These are phyloP conservation scores for Phytopythium montanum DNA, from an alignment of 352 stramenopile species.

Conservation along the genomic window DNA sequence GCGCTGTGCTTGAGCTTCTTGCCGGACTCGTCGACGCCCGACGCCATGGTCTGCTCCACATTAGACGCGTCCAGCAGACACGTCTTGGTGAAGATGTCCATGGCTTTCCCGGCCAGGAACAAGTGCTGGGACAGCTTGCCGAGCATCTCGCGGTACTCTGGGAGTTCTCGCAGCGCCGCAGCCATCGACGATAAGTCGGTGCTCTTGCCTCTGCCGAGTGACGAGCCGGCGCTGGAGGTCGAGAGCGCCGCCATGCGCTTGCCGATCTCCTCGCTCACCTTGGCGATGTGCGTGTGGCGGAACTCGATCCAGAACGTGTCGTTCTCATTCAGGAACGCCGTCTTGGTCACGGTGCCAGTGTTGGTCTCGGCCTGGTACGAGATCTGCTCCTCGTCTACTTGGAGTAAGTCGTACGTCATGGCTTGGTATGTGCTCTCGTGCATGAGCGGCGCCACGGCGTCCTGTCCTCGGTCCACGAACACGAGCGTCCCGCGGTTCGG, in stretches of 20 bases:
- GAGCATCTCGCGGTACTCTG: constrained; percentile 95
- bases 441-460: constrained; percentile 94
- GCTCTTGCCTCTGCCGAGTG: constrained; percentile 73
- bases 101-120: constrained; percentile 91
- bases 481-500: constrained; percentile 90
- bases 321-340: constrained; percentile 96
- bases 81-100: constrained; percentile 90
- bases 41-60: constrained; percentile 94
- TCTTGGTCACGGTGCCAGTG: constrained; percentile 70
- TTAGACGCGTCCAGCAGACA: constrained; percentile 90
- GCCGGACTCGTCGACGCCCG: constrained; percentile 91
- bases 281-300: constrained; percentile 94
- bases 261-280: constrained; percentile 79
- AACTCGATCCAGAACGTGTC: constrained; percentile 97
- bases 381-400: constrained; percentile 93
- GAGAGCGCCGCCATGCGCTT: constrained; percentile 73
- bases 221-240: constrained; percentile 75
- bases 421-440: constrained; percentile 98
- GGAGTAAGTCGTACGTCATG: constrained; percentile 95
- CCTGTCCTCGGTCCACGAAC: constrained; percentile 92
- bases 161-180: constrained; percentile 89
- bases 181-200: constrained; percentile 92
- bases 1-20: constrained; percentile 84
- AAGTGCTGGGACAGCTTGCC: constrained; percentile 94
- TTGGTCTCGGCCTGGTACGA: constrained; percentile 90